Evolutionary conservation across 192 early-diverging fungal genomes (phyloP).

Genomic region (Podila horticola): DNA sequence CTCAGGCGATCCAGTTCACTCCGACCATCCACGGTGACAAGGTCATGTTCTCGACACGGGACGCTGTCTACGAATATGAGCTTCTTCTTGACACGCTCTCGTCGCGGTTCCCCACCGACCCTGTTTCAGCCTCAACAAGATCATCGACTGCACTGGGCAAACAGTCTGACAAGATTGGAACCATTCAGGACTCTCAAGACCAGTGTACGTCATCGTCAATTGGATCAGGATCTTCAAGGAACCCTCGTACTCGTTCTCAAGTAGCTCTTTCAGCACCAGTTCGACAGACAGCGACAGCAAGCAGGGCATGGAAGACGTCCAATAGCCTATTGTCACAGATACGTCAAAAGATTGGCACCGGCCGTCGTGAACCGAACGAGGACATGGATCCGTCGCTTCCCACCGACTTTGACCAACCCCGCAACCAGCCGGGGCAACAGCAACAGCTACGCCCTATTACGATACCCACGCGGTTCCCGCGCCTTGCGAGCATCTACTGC

Average conservation of each 20-base stretch:
- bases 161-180: too few species aligned
- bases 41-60: constrained; percentile 48
- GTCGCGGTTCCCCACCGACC: background rate
- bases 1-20: constrained; percentile 44
- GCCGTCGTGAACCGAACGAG: background rate
- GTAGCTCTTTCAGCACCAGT: background rate
- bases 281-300: constrained; percentile 1
- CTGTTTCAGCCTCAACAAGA: background rate
- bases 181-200: too few species aligned
- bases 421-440: constrained; percentile 6
- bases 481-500: constrained; percentile 34
- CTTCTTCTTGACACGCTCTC: constrained; percentile 21
- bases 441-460: constrained; percentile 1
- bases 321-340: constrained; percentile 49
- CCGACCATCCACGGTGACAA: constrained; percentile 41
- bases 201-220: too few species aligned
- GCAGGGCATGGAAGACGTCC: constrained; percentile 39
- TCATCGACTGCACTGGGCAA: background rate
- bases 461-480: constrained; percentile 49
- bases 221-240: too few species aligned
- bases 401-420: too few species aligned
- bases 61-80: constrained; percentile 47
- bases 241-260: background rate
- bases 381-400: background rate
- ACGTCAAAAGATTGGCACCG: constrained; percentile 37